Evolutionary conservation across 2,329 filamentous ascomycete genomes (phyloP).

Genomic region (Tolypocladium paradoxum): DNA sequence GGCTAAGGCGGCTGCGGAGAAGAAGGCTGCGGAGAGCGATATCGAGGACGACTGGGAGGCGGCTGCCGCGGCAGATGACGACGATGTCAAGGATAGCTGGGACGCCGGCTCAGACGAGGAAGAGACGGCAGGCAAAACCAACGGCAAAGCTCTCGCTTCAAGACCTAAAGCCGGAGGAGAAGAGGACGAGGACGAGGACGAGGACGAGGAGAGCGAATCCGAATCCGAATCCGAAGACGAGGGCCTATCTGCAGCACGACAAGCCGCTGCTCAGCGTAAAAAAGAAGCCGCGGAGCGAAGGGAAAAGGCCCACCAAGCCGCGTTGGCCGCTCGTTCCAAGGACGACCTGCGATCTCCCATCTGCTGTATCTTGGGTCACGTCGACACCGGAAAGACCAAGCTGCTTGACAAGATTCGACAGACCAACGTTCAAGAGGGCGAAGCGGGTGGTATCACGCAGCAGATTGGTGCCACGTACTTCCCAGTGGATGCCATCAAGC

Average conservation of each 20-base stretch:
- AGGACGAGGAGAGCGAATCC: conserved; percentile 17
- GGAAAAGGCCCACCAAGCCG: conserved; percentile 83
- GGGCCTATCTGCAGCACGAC: conserved; percentile 59
- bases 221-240: conserved; percentile 60
- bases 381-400: conserved; percentile 99
- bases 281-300: conserved; percentile 80
- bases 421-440: conserved; percentile 97
- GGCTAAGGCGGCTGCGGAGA: conserved; percentile 40
- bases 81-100: conserved; percentile 88
- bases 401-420: conserved; percentile 95
- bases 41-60: conserved; percentile 83
- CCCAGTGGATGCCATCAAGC: conserved; percentile 81
- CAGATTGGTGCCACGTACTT: conserved; percentile 99
- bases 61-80: conserved; percentile 59
- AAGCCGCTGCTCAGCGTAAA: conserved; percentile 67
- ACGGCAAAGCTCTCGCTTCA: conserved; percentile 6
- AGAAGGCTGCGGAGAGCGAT: conserved; percentile 46
- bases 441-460: conserved; percentile 98
- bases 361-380: conserved; percentile 98
- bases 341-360: conserved; percentile 95
- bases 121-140: conserved; percentile 20
- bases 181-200: conserved; percentile 28
- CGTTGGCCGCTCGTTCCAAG: conserved; percentile 79
- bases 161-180: conserved; percentile 27
- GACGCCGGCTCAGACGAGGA: conserved; percentile 77